Percentiles rank a stretch among this genome's conserved stretches.
phyloP scores from a whole-genome alignment of 805 yeast genomes.

The Ogataea paraovalis region DNA sequence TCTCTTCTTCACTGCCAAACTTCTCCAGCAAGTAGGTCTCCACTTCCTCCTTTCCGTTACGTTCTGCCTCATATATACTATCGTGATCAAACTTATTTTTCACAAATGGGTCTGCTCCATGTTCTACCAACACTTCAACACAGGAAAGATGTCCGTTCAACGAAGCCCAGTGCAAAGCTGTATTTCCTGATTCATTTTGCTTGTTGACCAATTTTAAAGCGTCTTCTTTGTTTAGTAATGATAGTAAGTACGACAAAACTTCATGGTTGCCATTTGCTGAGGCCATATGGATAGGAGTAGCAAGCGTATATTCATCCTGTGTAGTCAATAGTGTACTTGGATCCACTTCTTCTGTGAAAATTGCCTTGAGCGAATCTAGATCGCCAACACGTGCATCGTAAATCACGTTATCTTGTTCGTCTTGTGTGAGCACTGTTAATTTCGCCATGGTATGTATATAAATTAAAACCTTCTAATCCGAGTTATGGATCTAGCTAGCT shows the following conservation, averaged over 20 bases:
- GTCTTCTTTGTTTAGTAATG: slow-evolving; percentile 41
- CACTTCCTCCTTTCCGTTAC: slow-evolving; percentile 66
- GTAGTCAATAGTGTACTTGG: slow-evolving; percentile 41
- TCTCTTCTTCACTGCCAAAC: slow-evolving; percentile 64
- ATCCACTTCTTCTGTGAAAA: slow-evolving; percentile 54
- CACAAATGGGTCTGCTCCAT: slow-evolving; percentile 74
- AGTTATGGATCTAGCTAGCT: no score
- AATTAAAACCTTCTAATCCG: no score
- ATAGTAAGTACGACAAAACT: slow-evolving; percentile 56
- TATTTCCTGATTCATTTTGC: slow-evolving; percentile 80
- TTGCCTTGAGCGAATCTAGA: slow-evolving; percentile 63
- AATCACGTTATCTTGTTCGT: slow-evolving; percentile 77
- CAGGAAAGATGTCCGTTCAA: slow-evolving; percentile 76
- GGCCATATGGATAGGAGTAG: slow-evolving; percentile 91
- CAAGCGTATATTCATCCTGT: slow-evolving; percentile 57
- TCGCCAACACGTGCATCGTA: slow-evolving; percentile 89
- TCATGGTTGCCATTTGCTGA: slow-evolving; percentile 89
- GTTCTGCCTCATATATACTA: slow-evolving; percentile 84
- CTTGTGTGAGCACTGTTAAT: slow-evolving; percentile 45
- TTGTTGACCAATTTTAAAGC: slow-evolving; percentile 44
- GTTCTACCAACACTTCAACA: slow-evolving; percentile 69
- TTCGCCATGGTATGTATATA: slow-evolving; percentile 18
- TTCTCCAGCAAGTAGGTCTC: slow-evolving; percentile 73
- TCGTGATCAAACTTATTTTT: slow-evolving; percentile 79
- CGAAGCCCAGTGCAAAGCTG: slow-evolving; percentile 96